Evolutionary conservation across 2,329 filamentous ascomycete genomes (phyloP).

Genomic region (Exophiala dermatitidis): DNA sequence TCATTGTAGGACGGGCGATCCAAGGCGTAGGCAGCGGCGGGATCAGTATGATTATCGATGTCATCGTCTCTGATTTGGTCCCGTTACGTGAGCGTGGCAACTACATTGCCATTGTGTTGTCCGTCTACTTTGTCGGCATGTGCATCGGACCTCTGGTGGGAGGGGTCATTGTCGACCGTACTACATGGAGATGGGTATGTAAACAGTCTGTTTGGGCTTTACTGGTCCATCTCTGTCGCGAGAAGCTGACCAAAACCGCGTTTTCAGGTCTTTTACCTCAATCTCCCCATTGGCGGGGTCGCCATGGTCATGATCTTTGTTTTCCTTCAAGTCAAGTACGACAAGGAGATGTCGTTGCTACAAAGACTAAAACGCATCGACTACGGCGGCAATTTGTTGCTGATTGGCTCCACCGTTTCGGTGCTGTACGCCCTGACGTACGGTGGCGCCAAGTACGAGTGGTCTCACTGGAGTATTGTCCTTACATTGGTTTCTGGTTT

Average conservation of each 20-base stretch:
- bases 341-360: constrained; percentile 29
- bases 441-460: constrained; percentile 36
- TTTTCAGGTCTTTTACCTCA: constrained; percentile 38
- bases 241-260: background rate
- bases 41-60: constrained; percentile 39
- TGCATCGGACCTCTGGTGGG: constrained; percentile 40
- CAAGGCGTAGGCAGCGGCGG: constrained; percentile 49
- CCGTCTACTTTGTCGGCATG: constrained; percentile 34
- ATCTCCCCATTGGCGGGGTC: constrained; percentile 32
- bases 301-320: constrained; percentile 27
- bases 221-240: background rate
- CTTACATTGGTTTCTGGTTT: constrained; percentile 31
- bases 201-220: background rate
- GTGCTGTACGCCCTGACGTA: constrained; percentile 40
- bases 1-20: constrained; percentile 52
- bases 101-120: constrained; percentile 28
- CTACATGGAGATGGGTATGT: constrained; percentile 15
- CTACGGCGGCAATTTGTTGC: constrained; percentile 39
- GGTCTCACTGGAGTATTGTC: constrained; percentile 36
- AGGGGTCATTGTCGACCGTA: constrained; percentile 21
- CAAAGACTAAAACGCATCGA: constrained; percentile 31
- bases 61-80: constrained; percentile 45
- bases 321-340: constrained; percentile 29
- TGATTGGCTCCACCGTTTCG: constrained; percentile 33
- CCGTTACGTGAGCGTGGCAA: constrained; percentile 28